phyloP scores from a whole-genome alignment of 441 rosid species.

The Kokia cookei region DNA sequence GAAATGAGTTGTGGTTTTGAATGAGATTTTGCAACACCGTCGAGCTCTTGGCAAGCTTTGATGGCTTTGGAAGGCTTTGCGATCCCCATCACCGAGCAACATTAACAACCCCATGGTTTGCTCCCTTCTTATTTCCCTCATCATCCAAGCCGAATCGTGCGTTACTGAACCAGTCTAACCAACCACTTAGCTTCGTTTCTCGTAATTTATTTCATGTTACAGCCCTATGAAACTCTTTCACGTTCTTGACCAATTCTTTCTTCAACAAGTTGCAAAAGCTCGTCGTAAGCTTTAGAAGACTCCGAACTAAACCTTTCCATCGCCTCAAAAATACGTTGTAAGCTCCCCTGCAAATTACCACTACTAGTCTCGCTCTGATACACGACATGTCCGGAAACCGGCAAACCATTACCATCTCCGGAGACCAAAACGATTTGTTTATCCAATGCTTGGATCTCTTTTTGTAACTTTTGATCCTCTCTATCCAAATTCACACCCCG shows the following conservation, averaged over 20 bases:
- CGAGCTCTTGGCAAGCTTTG: neutral
- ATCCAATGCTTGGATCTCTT: conserved; percentile 78
- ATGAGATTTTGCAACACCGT: neutral
- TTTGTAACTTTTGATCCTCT: conserved; percentile 80
- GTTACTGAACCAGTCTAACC: neutral
- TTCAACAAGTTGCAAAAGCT: conserved; percentile 62
- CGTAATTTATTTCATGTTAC: neutral
- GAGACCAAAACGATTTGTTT: conserved; percentile 62
- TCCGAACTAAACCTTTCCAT: conserved; percentile 75
- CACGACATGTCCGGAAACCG: conserved; percentile 30
- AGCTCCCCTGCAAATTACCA: conserved; percentile 56
- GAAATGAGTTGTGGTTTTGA: neutral
- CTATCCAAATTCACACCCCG: conserved; percentile 53
- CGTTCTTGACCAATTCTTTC: conserved; percentile 38
- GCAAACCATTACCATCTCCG: conserved; percentile 1
- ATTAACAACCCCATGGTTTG: neutral
- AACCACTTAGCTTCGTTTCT: neutral
- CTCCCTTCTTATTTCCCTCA: neutral
- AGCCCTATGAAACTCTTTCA: conserved; percentile 30
- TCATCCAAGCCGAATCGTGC: neutral
- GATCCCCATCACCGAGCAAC: neutral
- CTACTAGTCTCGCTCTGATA: conserved; percentile 66
- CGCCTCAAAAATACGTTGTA: conserved; percentile 75
- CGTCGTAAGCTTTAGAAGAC: conserved; percentile 68
- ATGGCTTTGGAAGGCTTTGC: neutral